Percentiles rank a stretch among this genome's conserved stretches.
Conservation (phyloP, 352 stramenopile species). For the Phytophthora pisi region DNA sequence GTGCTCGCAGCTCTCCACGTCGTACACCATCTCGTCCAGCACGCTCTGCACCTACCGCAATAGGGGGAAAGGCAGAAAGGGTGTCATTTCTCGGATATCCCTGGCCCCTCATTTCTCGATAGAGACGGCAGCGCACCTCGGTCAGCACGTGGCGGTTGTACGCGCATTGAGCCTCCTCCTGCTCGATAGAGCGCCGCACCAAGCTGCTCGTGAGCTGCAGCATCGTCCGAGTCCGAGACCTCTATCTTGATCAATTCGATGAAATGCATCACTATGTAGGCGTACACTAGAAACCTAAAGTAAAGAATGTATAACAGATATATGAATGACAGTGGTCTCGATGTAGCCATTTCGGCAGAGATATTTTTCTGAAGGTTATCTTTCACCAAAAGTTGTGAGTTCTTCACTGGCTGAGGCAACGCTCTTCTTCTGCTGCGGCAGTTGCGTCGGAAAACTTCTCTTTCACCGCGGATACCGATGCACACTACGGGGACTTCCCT, state of each 20-base stretch:
- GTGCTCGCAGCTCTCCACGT: conserved; percentile 73
- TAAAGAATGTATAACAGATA: background rate
- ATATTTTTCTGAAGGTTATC: no score
- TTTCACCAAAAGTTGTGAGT: no score
- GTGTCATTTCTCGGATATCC: background rate
- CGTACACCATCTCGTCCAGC: conserved; percentile 84
- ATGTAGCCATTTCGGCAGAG: no score
- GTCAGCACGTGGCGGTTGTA: conserved; percentile 48
- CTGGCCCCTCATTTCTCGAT: background rate
- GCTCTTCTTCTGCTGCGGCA: no score
- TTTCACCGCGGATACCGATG: no score
- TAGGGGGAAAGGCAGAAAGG: background rate
- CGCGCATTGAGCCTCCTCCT: conserved; percentile 50
- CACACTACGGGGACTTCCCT: no score
- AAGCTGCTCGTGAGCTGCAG: conserved; percentile 43
- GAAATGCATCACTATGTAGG: conserved; percentile 13
- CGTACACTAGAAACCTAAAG: background rate
- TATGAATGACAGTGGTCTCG: no score
- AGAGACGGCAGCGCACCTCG: conserved; percentile 36
- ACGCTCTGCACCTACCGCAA: conserved; percentile 57
- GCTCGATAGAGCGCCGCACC: conserved; percentile 42
- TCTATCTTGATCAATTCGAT: conserved; percentile 9
- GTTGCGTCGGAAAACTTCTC: no score
- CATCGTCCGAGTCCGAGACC: conserved; percentile 20
- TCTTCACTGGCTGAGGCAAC: no score